Percentiles rank a stretch among this genome's conserved stretches.
phyloP scores from a whole-genome alignment of 2,329 filamentous ascomycete genomes.

The Akanthomyces muscarius region DNA sequence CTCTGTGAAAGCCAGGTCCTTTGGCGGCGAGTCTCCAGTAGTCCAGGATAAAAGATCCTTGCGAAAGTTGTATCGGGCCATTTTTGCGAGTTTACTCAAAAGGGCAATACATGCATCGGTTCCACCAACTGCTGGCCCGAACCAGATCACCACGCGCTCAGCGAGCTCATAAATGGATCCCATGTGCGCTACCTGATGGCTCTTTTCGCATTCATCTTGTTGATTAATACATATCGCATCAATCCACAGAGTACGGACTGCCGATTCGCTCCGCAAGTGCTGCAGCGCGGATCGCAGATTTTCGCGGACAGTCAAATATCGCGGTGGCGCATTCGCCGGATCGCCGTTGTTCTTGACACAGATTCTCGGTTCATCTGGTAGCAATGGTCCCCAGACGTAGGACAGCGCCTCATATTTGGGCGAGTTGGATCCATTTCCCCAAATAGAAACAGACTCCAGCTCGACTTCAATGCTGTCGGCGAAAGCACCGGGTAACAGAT shows the following conservation, averaged over 20 bases:
- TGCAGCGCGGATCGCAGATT: constrained; percentile 15
- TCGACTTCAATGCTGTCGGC: not conserved
- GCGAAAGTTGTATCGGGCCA: constrained; percentile 10
- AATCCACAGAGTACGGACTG: constrained; percentile 23
- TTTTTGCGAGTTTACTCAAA: not conserved
- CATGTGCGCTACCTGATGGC: constrained; percentile 24
- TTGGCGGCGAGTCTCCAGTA: constrained; percentile 33
- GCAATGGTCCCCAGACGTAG: constrained; percentile 22
- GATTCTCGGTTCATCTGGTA: constrained; percentile 19
- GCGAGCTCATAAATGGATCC: constrained; percentile 25
- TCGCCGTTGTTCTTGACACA: constrained; percentile 13
- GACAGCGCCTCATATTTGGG: constrained; percentile 22
- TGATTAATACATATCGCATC: constrained; percentile 27
- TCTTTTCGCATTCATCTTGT: constrained; percentile 21
- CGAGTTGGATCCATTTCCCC: not conserved
- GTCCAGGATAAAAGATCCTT: constrained; percentile 24
- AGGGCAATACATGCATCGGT: constrained; percentile 17
- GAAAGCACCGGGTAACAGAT: not conserved
- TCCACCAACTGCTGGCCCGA: constrained; percentile 19
- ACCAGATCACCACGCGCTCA: constrained; percentile 23
- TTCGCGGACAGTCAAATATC: not conserved
- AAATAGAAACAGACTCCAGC: not conserved
- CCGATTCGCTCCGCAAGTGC: constrained; percentile 17
- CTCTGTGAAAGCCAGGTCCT: not conserved
- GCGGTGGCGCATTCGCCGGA: not conserved